Evolutionary conservation across 139 green algal species (phyloP).

Genomic region (Chlamydomonas sp.): DNA sequence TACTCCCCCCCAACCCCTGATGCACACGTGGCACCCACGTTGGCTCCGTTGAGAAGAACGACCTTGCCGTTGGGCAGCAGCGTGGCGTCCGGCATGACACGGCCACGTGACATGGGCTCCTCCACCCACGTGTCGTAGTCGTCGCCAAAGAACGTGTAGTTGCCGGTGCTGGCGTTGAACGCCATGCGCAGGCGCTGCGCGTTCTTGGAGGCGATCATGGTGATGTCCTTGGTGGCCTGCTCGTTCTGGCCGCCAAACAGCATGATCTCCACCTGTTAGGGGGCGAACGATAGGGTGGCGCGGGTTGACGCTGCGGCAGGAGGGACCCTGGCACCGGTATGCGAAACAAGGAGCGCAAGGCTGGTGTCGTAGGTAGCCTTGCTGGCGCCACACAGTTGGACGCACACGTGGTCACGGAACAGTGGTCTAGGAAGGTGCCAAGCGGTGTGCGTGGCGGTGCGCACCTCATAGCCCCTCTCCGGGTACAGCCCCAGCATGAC

Average conservation of each 20-base stretch:
- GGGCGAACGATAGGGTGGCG: not conserved
- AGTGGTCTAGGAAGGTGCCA: not conserved
- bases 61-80: slow-evolving; percentile 48
- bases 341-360: no score
- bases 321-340: no score
- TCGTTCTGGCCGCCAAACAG: slow-evolving; percentile 42
- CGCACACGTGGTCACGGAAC: no score
- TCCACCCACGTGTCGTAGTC: slow-evolving; percentile 5
- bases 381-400: not conserved
- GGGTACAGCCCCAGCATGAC: slow-evolving; percentile 39
- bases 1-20: no score
- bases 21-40: slow-evolving; percentile 5
- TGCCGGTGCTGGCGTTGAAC: not conserved
- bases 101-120: slow-evolving; percentile 18
- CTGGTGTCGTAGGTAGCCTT: no score
- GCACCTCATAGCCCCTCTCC: slow-evolving; percentile 29
- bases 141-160: slow-evolving; percentile 16
- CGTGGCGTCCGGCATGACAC: slow-evolving; percentile 41
- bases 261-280: slow-evolving; percentile 45
- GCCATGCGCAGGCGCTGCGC: slow-evolving; percentile 4
- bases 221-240: slow-evolving; percentile 9
- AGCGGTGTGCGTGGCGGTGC: not conserved
- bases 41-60: slow-evolving; percentile 40
- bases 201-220: not conserved
- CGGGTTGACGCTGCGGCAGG: no score